Percentiles rank a stretch among this genome's conserved stretches.
Conservation (phyloP, 192 early-diverging fungal genomes). For the Coemansia sp. region DNA sequence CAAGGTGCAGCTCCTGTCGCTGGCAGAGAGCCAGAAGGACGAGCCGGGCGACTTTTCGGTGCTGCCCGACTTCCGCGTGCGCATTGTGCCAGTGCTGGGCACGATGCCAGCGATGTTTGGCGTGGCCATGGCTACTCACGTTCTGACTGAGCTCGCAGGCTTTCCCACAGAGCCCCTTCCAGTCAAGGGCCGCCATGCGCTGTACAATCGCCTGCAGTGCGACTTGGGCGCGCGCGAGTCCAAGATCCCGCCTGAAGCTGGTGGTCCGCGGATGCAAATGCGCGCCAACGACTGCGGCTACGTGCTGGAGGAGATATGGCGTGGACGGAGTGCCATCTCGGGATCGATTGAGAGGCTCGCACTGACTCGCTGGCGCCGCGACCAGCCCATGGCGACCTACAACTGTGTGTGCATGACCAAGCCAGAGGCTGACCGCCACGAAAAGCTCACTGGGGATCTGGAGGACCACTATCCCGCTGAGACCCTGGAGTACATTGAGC, state of each 20-base stretch:
- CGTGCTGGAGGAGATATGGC: slow-evolving; percentile 90
- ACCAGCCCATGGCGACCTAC: slow-evolving; percentile 63
- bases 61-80: slow-evolving; percentile 93
- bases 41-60: slow-evolving; percentile 89
- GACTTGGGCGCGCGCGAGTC: slow-evolving; percentile 68
- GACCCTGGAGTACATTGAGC: slow-evolving; percentile 33
- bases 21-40: slow-evolving; percentile 81
- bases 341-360: slow-evolving; percentile 73
- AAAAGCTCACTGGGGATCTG: slow-evolving; percentile 26
- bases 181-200: slow-evolving; percentile 73
- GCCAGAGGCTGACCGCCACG: slow-evolving; percentile 66
- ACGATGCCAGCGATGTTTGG: slow-evolving; percentile 97
- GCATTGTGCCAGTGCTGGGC: slow-evolving; percentile 80
- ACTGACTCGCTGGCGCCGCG: slow-evolving; percentile 76
- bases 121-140: slow-evolving; percentile 86
- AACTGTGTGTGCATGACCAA: slow-evolving; percentile 90
- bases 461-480: slow-evolving; percentile 48
- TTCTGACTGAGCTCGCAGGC: slow-evolving; percentile 63
- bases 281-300: slow-evolving; percentile 74
- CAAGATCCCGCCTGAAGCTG: slow-evolving; percentile 9
- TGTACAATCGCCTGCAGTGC: slow-evolving; percentile 74
- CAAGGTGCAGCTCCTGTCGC: slow-evolving; percentile 83
- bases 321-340: slow-evolving; percentile 76
- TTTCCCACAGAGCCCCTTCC: slow-evolving; percentile 74
- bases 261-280: slow-evolving; percentile 49